Evolutionary conservation across 768 basidiomycete genomes (phyloP).

Genomic region (Lanmaoa rubissima): DNA sequence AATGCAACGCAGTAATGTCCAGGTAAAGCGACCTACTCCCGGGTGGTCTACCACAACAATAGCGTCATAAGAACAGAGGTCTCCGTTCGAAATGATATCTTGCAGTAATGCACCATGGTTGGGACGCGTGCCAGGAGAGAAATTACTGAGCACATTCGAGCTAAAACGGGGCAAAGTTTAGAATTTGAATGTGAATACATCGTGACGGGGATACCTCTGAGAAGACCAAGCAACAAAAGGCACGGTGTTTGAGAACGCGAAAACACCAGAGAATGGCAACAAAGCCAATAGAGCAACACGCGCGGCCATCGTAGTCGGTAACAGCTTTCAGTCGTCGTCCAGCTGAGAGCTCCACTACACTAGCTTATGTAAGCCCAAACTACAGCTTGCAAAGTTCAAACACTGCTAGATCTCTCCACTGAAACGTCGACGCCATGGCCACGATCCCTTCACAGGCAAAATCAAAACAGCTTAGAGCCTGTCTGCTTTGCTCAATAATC

Average conservation of each 20-base stretch:
- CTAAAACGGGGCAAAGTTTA: slow-evolving; percentile 31
- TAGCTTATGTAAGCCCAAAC: slow-evolving; percentile 19
- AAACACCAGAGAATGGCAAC: slow-evolving; percentile 39
- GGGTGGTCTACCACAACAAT: slow-evolving; percentile 69
- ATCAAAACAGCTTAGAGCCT: slow-evolving; percentile 81
- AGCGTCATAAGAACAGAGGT: slow-evolving; percentile 62
- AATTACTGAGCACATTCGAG: slow-evolving; percentile 44
- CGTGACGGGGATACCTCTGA: slow-evolving; percentile 41
- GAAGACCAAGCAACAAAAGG: slow-evolving; percentile 77
- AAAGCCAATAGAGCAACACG: slow-evolving; percentile 44
- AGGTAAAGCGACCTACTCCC: slow-evolving; percentile 48
- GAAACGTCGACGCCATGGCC: slow-evolving; percentile 27
- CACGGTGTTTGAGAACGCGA: slow-evolving; percentile 59
- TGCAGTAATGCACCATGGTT: slow-evolving; percentile 39
- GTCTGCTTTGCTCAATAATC: slow-evolving; percentile 90
- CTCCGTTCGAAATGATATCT: slow-evolving; percentile 41
- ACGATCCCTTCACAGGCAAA: slow-evolving; percentile 59
- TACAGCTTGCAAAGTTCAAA: too few relatives aligned
- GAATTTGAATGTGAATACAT: background rate
- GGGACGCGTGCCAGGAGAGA: slow-evolving; percentile 36
- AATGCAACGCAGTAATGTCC: background rate
- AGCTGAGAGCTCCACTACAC: background rate
- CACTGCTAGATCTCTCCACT: background rate
- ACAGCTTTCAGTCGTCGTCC: background rate
- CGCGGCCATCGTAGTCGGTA: slow-evolving; percentile 39